Base-by-base conservation (phyloP, 495 filamentous ascomycete species). In the Xylaria venustula region DNA sequence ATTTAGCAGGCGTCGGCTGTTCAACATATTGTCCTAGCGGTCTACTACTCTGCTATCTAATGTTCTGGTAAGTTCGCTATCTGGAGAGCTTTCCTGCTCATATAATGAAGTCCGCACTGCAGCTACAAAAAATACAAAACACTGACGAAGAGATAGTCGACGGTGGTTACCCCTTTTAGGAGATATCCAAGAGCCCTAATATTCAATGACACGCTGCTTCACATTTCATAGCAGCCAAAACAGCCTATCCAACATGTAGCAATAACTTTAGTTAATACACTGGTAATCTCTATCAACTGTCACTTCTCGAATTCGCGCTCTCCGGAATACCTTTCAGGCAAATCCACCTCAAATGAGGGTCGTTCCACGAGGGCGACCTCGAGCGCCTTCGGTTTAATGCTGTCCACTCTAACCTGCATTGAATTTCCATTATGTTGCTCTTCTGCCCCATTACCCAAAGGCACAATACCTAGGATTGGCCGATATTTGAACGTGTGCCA, bases 401-500 rank as follows among this genome's bases (percentile, higher is more conserved):
- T 71, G 23, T 76, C 68, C 7, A 67, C n/a, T 14, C 32, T 47
- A 25, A 34, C 19, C 19, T 52, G 59, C 17, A 14, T 17, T 6
- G 46, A 22, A 22, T 67, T 57, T 14, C 70, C 63, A 28, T 69
- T 69, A 19, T 68, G 63, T 15, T 54, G 46, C 58, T 61, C 19
- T 53, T 17, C 61, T 66, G 36, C 77, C 72, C 60, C 71, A 20
- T 64, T 65, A 17, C 78, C 77, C 23, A 98, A 74, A 17, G 88
- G 86, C 14, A 93, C 88, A 28, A 98, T 88, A 4, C 93, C 94
- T 64, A 99, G 74, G 60, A 99, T 91, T 8, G 92, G 89, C 58
- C 92, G 81, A 71, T 97, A 99, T 69, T 94, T 93, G 74, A 89
- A 91, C 8, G 92, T 93, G 63, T 83, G 84, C 92, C 92, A 98